Evolutionary conservation across 371 early-diverging fungal species (phyloP), one percentile per base, ranked within the genome.

Genomic region (Funneliformis caledonium): DNA sequence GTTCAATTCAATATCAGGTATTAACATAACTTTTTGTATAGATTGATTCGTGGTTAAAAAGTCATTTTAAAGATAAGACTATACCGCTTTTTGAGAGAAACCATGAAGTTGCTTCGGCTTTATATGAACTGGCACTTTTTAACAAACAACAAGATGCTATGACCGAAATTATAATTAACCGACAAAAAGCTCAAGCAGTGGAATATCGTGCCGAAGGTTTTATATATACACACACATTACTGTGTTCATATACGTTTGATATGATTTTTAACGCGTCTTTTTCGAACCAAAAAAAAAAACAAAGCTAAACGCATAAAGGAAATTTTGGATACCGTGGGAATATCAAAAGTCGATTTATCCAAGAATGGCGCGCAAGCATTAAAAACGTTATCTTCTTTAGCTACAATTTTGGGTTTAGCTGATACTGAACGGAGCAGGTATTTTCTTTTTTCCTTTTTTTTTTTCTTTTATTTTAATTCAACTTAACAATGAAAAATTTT

Each of bases 361-460:
- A 76, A 76, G 31, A 76, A 76, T 60, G 64, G 77, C n/a, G 22
- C 11, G 10, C n/a, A 19, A 16, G 61, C 77, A 22, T 19, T 76
- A 45, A 33, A 48, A 62, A 62, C 77, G 64, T 64, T 76, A n/a
- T 8, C 64, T 45, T 62, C 65, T 45, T 42, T 76, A 19, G 77
- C 64, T 22, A 64, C 33, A 33, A 76, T 56, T 47, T 64, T 64
- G 11, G 77, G 77, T 42, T 76, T 76, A 26, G 64, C 42, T 10
- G 64, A 76, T 76, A 42, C 61, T 12, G 77, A 76, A 76, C 60
- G 47, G 26, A 76, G 77, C 77, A 76, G 77, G 77, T 76, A 62
- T 14, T 43, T 16, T 31, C 22, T 56, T 9, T 4, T 3, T 33
- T 59, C 45, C 8, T 7, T 4, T 52, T 26, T 75, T 33, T 26